These are phyloP conservation scores for Aspergillus nidulans DNA, from an alignment of 495 filamentous ascomycete genomes.

Conservation along the genomic window DNA sequence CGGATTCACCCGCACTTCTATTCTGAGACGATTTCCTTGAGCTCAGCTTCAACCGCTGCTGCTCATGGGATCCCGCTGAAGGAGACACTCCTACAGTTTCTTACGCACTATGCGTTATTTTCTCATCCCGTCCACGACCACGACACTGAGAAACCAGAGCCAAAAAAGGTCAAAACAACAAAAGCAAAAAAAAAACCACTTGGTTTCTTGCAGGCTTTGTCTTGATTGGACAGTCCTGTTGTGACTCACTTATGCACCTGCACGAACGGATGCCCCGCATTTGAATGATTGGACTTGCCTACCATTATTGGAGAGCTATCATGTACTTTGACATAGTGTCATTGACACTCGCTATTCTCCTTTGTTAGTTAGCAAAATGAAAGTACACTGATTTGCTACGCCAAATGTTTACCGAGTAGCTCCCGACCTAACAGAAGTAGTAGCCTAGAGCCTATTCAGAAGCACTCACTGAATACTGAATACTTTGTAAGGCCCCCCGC, in stretches of 20 bases:
- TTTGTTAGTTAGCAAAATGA: too few relatives aligned
- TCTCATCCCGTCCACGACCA: neutral
- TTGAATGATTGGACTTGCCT: neutral
- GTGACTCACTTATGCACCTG: neutral
- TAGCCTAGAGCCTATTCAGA: too few relatives aligned
- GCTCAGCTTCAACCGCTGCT: neutral
- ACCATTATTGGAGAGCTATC: too few relatives aligned
- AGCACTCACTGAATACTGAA: too few relatives aligned
- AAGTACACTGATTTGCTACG: too few relatives aligned
- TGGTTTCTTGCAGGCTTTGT: neutral
- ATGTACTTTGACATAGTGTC: too few relatives aligned
- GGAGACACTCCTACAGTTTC: neutral
- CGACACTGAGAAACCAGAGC: neutral
- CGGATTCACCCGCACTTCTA: constrained; percentile 8
- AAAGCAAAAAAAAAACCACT: neutral
- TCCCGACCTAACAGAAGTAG: too few relatives aligned
- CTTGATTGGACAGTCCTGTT: neutral
- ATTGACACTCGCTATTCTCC: too few relatives aligned
- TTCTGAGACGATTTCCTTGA: constrained; percentile 3
- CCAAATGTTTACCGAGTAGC: too few relatives aligned
- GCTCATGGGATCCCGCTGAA: neutral
- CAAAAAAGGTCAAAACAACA: neutral
- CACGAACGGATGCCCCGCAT: constrained; percentile 5
- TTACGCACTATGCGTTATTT: too few relatives aligned
- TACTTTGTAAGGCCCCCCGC: too few relatives aligned